Percentiles rank a stretch among this genome's conserved stretches.
Conservation (phyloP, 768 basidiomycete genomes). For the Russula olivacea region DNA sequence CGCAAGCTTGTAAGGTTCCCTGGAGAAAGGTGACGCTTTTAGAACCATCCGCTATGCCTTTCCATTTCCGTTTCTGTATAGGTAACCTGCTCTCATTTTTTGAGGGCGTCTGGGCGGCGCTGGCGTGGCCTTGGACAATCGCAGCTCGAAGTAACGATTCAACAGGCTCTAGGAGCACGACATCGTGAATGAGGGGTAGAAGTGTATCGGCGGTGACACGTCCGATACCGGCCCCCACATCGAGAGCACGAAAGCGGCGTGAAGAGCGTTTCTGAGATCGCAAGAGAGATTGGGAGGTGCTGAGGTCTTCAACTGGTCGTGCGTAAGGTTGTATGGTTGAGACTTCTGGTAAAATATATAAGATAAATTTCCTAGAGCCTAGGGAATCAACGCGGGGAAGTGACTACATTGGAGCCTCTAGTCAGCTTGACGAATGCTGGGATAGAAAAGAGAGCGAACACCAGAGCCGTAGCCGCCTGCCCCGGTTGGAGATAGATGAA, state of each 20-base stretch:
- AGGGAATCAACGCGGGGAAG: constrained; percentile 88
- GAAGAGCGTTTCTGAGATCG: constrained; percentile 40
- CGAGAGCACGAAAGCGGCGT: constrained; percentile 66
- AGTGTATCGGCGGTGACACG: constrained; percentile 86
- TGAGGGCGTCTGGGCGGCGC: constrained; percentile 30
- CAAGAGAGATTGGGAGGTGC: constrained; percentile 48
- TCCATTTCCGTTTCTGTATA: constrained; percentile 43
- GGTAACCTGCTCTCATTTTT: constrained; percentile 15
- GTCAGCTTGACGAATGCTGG: constrained; percentile 9
- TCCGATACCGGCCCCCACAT: constrained; percentile 93
- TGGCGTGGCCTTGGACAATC: constrained; percentile 35
- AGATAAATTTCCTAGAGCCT: constrained; percentile 82
- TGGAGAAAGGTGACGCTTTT: constrained; percentile 79
- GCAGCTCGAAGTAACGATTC: constrained; percentile 71
- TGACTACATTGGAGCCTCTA: constrained; percentile 42
- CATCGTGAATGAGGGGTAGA: constrained; percentile 80
- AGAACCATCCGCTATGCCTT: constrained; percentile 52
- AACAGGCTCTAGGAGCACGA: constrained; percentile 88
- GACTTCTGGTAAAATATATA: constrained; percentile 74
- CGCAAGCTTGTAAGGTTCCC: constrained; percentile 73
- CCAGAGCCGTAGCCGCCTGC: constrained; percentile 53
- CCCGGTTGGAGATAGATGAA: not conserved
- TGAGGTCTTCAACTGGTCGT: no score
- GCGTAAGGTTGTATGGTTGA: constrained; percentile 45
- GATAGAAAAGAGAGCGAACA: constrained; percentile 30